Conservation (phyloP, 495 filamentous ascomycete species). For the Aspergillus ellipticus region DNA sequence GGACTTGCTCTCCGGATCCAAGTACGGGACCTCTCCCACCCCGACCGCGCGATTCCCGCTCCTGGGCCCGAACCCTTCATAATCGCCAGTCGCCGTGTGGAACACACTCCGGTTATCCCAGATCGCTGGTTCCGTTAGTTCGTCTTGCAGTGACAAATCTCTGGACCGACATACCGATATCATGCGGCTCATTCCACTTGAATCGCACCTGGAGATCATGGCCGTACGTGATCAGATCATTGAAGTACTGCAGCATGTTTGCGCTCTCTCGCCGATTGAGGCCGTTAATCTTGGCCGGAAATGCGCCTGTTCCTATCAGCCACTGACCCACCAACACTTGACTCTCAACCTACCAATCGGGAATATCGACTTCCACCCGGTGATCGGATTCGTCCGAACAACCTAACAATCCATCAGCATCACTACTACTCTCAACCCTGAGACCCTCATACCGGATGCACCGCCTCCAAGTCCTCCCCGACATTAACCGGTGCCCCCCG, state of each 20-base stretch:
- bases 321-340: slow-evolving; percentile 8
- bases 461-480: slow-evolving; percentile 45
- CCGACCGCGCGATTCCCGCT: slow-evolving; percentile 60
- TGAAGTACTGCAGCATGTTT: slow-evolving; percentile 55
- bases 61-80: slow-evolving; percentile 54
- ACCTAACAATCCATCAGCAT: slow-evolving; percentile 22
- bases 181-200: too few relatives aligned
- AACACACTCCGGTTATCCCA: slow-evolving; percentile 68
- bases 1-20: slow-evolving; percentile 44
- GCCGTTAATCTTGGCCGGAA: slow-evolving; percentile 18
- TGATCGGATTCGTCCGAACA: slow-evolving; percentile 70
- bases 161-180: too few relatives aligned
- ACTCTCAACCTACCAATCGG: slow-evolving; percentile 35
- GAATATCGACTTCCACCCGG: slow-evolving; percentile 76
- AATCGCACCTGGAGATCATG: slow-evolving; percentile 76
- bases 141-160: too few relatives aligned
- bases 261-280: slow-evolving; percentile 45
- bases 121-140: too few relatives aligned
- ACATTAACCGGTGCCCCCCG: too few relatives aligned
- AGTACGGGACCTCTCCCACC: slow-evolving; percentile 63
- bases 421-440: background rate
- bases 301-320: slow-evolving; percentile 19
- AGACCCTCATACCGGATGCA: slow-evolving; percentile 46
- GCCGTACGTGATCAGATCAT: slow-evolving; percentile 58
- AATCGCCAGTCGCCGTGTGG: slow-evolving; percentile 68